These are phyloP conservation scores for Escovopsis sp. DNA, from an alignment of 2,329 filamentous ascomycete species.

Conservation along the genomic window DNA sequence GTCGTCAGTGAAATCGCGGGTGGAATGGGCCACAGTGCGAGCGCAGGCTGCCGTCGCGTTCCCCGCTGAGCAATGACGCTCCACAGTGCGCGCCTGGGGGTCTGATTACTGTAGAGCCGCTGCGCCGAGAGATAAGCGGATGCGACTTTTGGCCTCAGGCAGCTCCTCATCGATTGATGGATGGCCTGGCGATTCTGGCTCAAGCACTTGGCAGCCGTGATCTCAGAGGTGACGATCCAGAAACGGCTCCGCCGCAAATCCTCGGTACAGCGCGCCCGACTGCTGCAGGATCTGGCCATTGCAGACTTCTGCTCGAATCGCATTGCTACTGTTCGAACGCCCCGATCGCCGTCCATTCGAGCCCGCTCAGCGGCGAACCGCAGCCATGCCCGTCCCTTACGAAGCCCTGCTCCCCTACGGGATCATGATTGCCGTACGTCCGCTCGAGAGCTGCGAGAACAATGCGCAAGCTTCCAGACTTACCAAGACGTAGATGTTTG, in stretches of 20 bases:
- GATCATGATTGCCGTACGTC: slow-evolving; percentile 46
- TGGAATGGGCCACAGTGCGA: slow-evolving; percentile 8
- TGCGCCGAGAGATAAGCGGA: slow-evolving; percentile 2
- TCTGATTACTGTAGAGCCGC: slow-evolving; percentile 2
- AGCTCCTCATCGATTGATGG: slow-evolving; percentile 4
- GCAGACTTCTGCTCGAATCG: not conserved
- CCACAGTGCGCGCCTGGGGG: slow-evolving; percentile 2
- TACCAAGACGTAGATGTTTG: slow-evolving; percentile 41
- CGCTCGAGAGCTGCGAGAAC: not conserved
- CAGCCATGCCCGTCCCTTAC: slow-evolving; percentile 47
- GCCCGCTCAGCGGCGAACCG: slow-evolving; percentile 18
- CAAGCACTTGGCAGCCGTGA: too few relatives aligned
- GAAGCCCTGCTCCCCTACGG: slow-evolving; percentile 49
- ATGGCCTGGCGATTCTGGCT: not conserved
- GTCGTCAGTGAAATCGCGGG: slow-evolving; percentile 5
- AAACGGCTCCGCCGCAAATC: not conserved
- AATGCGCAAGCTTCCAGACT: slow-evolving; percentile 8
- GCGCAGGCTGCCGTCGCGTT: slow-evolving; percentile 3
- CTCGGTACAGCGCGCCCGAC: slow-evolving; percentile 11
- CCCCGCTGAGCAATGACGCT: not conserved
- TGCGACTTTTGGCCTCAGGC: slow-evolving; percentile 10
- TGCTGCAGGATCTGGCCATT: slow-evolving; percentile 5
- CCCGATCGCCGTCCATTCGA: slow-evolving; percentile 3
- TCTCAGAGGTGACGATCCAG: slow-evolving; percentile 3
- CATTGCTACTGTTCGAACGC: too few relatives aligned